phyloP scores from a whole-genome alignment of 2,329 filamentous ascomycete genomes.

The Colletotrichum sp. region DNA sequence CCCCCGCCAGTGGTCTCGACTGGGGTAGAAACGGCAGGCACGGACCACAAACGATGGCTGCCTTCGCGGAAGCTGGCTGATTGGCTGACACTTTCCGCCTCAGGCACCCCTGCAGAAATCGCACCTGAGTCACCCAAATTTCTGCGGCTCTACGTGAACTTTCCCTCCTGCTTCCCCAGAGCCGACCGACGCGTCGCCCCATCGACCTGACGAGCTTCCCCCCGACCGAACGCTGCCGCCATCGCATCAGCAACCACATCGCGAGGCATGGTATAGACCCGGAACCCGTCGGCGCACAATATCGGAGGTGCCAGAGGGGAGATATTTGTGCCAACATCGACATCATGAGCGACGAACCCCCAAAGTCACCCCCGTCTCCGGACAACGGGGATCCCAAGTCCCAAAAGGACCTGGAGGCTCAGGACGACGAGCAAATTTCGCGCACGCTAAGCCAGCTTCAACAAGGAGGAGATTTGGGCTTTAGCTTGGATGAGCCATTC shows the following conservation, averaged over 20 bases:
- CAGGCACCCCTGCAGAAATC: constrained; percentile 23
- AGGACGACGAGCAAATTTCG: constrained; percentile 54
- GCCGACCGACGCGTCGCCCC: constrained; percentile 19
- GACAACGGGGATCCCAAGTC: constrained; percentile 44
- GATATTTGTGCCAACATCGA: constrained; percentile 8
- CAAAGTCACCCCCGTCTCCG: constrained; percentile 26
- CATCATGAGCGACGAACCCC: constrained; percentile 17
- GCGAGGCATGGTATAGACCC: constrained; percentile 18
- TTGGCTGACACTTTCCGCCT: constrained; percentile 10
- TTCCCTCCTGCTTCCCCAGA: constrained; percentile 22
- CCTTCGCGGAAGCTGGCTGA: background rate
- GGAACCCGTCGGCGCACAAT: constrained; percentile 9
- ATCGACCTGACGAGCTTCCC: constrained; percentile 14
- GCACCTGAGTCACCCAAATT: constrained; percentile 23
- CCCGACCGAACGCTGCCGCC: background rate
- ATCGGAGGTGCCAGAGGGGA: constrained; percentile 17
- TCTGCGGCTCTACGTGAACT: constrained; percentile 21
- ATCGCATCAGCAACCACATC: constrained; percentile 6
- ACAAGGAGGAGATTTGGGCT: constrained; percentile 39
- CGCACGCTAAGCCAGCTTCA: constrained; percentile 48
- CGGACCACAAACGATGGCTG: background rate
- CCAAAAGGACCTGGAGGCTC: constrained; percentile 51
- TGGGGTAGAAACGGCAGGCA: constrained; percentile 18
- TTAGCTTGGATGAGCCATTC: constrained; percentile 54
- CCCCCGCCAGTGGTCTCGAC: background rate